Conservation (phyloP, 78 protist genomes). For the Planoprotostelium fungivorum region DNA sequence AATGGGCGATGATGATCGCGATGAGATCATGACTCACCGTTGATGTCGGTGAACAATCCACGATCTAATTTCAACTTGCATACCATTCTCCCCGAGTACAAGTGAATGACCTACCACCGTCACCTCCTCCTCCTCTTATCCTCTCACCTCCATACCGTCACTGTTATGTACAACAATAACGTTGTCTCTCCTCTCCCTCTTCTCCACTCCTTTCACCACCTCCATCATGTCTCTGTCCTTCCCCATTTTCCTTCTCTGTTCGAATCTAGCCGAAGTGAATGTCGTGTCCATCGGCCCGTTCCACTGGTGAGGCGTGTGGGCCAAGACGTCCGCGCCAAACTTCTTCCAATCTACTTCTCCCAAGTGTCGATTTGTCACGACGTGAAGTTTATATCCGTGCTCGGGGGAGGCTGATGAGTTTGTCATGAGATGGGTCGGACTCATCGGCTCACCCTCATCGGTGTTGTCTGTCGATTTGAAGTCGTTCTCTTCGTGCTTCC, state of each 20-base stretch:
- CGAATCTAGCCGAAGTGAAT: neutral
- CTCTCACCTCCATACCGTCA: neutral
- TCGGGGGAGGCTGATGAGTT: neutral
- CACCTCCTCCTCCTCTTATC: neutral
- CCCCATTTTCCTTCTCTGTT: neutral
- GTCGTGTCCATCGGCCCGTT: neutral
- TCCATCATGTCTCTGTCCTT: neutral
- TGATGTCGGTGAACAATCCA: neutral
- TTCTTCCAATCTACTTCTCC: constrained; percentile 55
- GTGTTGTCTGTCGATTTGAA: constrained; percentile 16
- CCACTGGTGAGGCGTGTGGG: constrained; percentile 39
- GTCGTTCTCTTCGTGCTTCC: constrained; percentile 40
- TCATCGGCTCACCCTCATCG: constrained; percentile 13
- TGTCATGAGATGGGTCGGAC: neutral
- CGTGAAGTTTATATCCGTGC: neutral
- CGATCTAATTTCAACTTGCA: neutral
- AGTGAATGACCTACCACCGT: neutral
- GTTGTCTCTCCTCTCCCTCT: neutral
- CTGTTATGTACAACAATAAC: neutral
- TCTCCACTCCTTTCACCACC: neutral
- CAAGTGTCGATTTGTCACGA: neutral
- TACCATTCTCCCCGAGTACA: neutral
- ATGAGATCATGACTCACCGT: neutral
- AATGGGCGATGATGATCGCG: neutral
- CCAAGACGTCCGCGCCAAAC: constrained; percentile 18